These are phyloP conservation scores for Cladosporium sp. DNA, from an alignment of 2,329 filamentous ascomycete genomes.

Conservation along the genomic window DNA sequence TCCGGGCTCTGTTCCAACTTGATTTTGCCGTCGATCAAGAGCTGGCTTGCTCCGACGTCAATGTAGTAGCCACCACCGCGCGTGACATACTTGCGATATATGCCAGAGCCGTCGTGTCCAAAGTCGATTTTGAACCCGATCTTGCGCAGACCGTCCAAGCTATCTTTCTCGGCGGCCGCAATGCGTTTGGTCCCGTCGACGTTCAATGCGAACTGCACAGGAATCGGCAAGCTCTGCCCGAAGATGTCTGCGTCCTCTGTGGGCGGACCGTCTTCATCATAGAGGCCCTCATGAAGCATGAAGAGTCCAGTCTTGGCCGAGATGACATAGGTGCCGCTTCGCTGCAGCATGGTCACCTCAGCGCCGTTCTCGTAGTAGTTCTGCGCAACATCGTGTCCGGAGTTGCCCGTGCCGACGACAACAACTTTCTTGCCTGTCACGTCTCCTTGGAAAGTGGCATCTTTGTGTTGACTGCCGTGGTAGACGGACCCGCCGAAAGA, in stretches of 20 bases:
- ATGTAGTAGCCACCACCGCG: conserved; percentile 65
- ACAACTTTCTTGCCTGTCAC: conserved; percentile 60
- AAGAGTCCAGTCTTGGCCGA: conserved; percentile 56
- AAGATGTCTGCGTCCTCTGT: conserved; percentile 25
- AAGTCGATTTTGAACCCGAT: conserved; percentile 63
- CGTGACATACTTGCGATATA: conserved; percentile 64
- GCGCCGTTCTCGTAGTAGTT: conserved; percentile 64
- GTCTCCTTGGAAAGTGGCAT: conserved; percentile 49
- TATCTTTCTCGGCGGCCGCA: conserved; percentile 29
- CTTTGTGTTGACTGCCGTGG: conserved; percentile 44
- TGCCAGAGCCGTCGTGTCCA: conserved; percentile 58
- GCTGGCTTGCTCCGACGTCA: conserved; percentile 62
- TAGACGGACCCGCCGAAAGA: conserved; percentile 61
- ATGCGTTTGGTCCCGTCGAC: conserved; percentile 45
- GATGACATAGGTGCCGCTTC: conserved; percentile 65
- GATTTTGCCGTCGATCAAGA: conserved; percentile 65
- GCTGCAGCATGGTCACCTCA: conserved; percentile 68
- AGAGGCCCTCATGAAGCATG: conserved; percentile 50
- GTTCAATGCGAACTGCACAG: conserved; percentile 62
- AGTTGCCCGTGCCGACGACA: conserved; percentile 69
- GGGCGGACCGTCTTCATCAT: conserved; percentile 39
- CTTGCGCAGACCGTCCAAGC: conserved; percentile 44
- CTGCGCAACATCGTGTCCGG: conserved; percentile 63
- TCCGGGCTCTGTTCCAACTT: conserved; percentile 52
- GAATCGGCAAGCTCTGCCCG: conserved; percentile 55